Evolutionary conservation across 495 filamentous ascomycete species (phyloP).

Genomic region (Daldinia decipiens): DNA sequence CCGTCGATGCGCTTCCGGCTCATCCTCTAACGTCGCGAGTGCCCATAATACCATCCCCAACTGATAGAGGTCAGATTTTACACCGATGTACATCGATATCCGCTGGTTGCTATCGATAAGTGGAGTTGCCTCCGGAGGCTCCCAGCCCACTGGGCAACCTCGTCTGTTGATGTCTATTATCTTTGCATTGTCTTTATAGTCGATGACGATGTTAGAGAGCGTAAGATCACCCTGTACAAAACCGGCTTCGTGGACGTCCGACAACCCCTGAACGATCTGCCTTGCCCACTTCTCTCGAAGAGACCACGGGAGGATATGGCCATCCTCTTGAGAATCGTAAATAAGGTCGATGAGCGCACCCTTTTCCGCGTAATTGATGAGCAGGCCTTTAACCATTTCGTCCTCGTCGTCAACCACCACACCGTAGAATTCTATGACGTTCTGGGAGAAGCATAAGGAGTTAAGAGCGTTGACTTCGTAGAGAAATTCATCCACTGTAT

Average conservation of each 20-base stretch:
- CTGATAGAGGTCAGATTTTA: constrained; percentile 96
- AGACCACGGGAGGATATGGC: constrained; percentile 73
- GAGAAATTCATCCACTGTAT: constrained; percentile 95
- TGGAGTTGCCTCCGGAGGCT: constrained; percentile 88
- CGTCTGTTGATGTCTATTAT: constrained; percentile 99
- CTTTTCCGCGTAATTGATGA: constrained; percentile 89
- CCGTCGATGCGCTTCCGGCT: constrained; percentile 83
- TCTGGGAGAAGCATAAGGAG: constrained; percentile 73
- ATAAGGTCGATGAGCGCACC: constrained; percentile 92
- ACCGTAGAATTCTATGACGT: constrained; percentile 88
- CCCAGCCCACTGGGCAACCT: constrained; percentile 97
- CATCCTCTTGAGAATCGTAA: constrained; percentile 68
- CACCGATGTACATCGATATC: constrained; percentile 97
- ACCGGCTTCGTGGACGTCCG: constrained; percentile 93
- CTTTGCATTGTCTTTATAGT: constrained; percentile 83
- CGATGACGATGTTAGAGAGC: constrained; percentile 95
- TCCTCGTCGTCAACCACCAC: constrained; percentile 85
- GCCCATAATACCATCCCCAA: constrained; percentile 98
- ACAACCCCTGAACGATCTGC: constrained; percentile 89
- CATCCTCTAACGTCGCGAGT: constrained; percentile 84
- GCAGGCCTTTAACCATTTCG: constrained; percentile 82
- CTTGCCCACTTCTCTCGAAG: constrained; percentile 89
- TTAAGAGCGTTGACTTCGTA: constrained; percentile 97
- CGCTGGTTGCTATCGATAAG: constrained; percentile 92
- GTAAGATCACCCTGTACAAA: constrained; percentile 99